Base-by-base conservation (phyloP, 306 rosid genomes). In the Cucumis hystrix region DNA sequence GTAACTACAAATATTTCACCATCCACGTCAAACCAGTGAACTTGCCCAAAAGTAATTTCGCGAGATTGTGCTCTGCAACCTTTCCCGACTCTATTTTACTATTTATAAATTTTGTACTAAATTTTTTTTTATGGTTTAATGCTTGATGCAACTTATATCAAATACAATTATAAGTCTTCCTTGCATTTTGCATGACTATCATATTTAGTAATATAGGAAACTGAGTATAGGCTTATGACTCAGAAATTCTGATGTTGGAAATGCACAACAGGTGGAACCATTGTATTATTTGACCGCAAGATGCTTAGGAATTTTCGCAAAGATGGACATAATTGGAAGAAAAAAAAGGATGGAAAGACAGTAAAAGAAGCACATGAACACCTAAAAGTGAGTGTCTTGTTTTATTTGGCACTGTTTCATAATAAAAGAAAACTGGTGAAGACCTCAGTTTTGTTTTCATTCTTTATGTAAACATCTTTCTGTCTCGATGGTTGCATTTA, bases 331-430 rank as follows among this genome's bases (percentile, higher is more conserved):
- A 92, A 89, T 84, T 92, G 99, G 99, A 96, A 92, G 87, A 92
- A 96, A 93, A 96, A 96, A 81, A 96, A 88, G 67, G 98, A 92
- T 68, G 98, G 98, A 82, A 96, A 96, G 87, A 96, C 99, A 14
- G 92, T 96, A 21, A 96, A 96, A 84, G 99, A 96, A 88, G 99
- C 99, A 64, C 99, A 96, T 8, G 99, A 96, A 82, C 99, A 96
- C 84, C 88, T 96, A 76, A 96, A 96, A 86, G 99, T 96, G 86
- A 91, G 97, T 41, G 72, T 79, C 79, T 45, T 62, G 61, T 84
- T 82, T 62, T 41, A 61, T 41, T 43, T 45, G 51, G 41, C 59
- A 12, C 59, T 23, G 9, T 40, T n/a, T 47, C 54, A 45, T 16
- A 70, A 55, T 77, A 4, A 64, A 49, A 64, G 18, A 66, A 51